Evolutionary conservation across 495 filamentous ascomycete genomes (phyloP), one percentile per base, ranked within the genome.

Genomic region (Penicillium verhagenii): DNA sequence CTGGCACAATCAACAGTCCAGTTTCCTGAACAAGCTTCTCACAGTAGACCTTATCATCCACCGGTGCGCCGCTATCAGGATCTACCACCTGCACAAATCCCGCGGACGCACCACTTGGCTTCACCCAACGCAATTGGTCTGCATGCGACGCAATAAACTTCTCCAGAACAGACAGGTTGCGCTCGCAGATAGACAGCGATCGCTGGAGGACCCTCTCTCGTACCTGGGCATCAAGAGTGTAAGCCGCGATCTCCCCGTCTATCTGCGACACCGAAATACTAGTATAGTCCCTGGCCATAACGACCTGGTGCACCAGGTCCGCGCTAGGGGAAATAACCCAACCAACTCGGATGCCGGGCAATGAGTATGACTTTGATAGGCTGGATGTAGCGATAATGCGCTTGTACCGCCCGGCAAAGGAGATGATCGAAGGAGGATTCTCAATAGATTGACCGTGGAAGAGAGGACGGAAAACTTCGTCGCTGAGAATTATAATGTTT

Each of bases 401-500:
- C 23, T 87, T 84, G 2, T 75, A 58, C 68, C 89, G 90, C 5
- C 79, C 79, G 0, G 44, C 33, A n/a, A 92, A 65, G 0, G 85
- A 81, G n/a, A 88, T 66, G 21, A 86, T 70, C 2, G 86, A 88
- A 2, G 81, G 84, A 1, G 86, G 85, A 44, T 79, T 77, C 9
- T 75, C 72, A n/a, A 23, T 13, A 4, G 47, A 85, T 73, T 35
- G 73, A 77, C 31, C 31, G 72, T 92, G 89, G 76, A 90, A 92
- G 16, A 93, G 76, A 1, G 90, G 90, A 7, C 87, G 79, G 69
- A 92, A 93, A 21, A 92, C 90, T 67, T 95, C 89, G 60, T 92
- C 90, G 6, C 81, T 80, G 47, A 91, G 72, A 20, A 93, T 72
- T 25, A 76, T 83, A 47, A 91, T 86, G 37, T 80, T 71, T 33